Conservation (phyloP, 2,329 filamentous ascomycete genomes). For the Venturia asperata region DNA sequence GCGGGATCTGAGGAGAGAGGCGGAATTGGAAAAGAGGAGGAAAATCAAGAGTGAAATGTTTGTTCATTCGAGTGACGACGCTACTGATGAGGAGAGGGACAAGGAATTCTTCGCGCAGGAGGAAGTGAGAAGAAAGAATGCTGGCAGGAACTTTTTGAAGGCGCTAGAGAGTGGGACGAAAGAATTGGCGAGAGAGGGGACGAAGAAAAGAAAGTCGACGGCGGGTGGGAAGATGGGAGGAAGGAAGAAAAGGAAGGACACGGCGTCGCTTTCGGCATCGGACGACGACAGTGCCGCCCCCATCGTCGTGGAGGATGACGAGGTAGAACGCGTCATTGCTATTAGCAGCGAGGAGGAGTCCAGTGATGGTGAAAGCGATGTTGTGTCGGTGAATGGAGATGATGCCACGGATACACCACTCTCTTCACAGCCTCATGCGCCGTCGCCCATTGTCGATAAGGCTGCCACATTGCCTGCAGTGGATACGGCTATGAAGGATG, state of each 20-base stretch:
- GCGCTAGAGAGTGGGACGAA: conserved; percentile 15
- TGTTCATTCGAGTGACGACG: conserved; percentile 80
- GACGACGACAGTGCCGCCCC: conserved; percentile 9
- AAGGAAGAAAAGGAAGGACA: conserved; percentile 25
- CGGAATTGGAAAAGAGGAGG: conserved; percentile 66
- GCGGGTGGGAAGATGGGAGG: conserved; percentile 20
- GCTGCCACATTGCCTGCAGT: neutral
- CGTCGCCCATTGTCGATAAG: neutral
- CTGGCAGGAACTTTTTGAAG: conserved; percentile 18
- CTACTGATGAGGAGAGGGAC: conserved; percentile 71
- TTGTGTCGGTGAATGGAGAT: conserved; percentile 28
- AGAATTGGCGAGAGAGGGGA: neutral
- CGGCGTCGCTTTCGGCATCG: conserved; percentile 21
- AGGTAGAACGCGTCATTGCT: conserved; percentile 20
- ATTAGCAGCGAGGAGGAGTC: conserved; percentile 15
- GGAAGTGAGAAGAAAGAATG: conserved; percentile 52
- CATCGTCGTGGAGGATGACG: conserved; percentile 19
- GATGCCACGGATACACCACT: conserved; percentile 35
- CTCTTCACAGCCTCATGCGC: conserved; percentile 29
- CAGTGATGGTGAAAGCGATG: conserved; percentile 24
- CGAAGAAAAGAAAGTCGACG: conserved; percentile 20
- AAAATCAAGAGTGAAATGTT: conserved; percentile 81
- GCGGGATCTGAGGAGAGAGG: conserved; percentile 55
- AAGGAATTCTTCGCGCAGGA: conserved; percentile 72
- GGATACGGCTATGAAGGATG: conserved; percentile 20